Conservation (phyloP, 2,329 filamentous ascomycete species). For the Xylaria arbuscula region DNA sequence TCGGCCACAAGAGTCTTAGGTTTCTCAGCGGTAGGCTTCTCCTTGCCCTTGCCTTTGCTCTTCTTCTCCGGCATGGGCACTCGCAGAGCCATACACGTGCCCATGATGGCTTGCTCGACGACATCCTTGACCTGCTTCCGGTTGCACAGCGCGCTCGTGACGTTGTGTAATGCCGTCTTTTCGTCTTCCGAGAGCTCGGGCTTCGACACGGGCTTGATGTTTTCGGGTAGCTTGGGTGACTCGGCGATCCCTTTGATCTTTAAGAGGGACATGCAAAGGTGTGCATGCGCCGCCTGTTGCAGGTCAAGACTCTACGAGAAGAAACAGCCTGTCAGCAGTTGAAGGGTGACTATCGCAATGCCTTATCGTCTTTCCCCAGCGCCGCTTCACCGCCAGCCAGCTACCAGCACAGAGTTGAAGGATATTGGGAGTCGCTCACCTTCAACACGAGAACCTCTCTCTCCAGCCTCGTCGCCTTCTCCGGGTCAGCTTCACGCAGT, state of each 20-base stretch:
- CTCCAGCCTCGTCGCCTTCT: constrained; percentile 70
- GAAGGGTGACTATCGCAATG: neutral
- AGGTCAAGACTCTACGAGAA: constrained; percentile 64
- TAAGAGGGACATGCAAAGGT: constrained; percentile 65
- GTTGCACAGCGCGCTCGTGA: constrained; percentile 68
- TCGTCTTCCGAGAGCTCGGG: constrained; percentile 65
- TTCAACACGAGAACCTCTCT: constrained; percentile 68
- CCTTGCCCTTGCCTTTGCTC: constrained; percentile 48
- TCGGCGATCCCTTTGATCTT: constrained; percentile 65
- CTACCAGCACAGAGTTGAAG: no score
- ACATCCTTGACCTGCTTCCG: constrained; percentile 62
- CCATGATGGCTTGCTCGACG: constrained; percentile 60
- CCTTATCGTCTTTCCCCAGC: neutral
- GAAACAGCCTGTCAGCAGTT: constrained; percentile 17
- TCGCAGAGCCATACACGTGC: constrained; percentile 61
- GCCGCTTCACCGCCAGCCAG: no score
- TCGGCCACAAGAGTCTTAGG: constrained; percentile 32
- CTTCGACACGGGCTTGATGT: constrained; percentile 61
- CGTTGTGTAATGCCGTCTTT: constrained; percentile 64
- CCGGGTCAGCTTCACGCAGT: constrained; percentile 60
- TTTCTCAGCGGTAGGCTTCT: constrained; percentile 41
- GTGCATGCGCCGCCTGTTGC: constrained; percentile 66
- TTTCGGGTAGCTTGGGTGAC: constrained; percentile 61
- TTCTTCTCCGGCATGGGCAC: constrained; percentile 61
- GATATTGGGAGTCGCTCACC: constrained; percentile 51